Evolutionary conservation across 169 alveolate genomes (phyloP).

Genomic region (Cryptosporidium meleagridis): DNA sequence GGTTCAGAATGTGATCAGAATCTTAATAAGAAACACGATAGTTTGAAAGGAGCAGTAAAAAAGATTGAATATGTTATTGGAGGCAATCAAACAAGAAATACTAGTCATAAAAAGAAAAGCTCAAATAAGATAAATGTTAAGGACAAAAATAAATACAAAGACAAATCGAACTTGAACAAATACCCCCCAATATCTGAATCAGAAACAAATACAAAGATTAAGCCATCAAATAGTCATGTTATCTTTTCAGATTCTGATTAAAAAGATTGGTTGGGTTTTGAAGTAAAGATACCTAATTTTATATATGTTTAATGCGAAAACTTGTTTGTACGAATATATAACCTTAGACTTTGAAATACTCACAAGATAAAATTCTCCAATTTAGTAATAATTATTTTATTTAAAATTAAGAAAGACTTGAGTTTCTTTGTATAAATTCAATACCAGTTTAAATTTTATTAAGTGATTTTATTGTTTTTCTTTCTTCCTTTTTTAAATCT

Average conservation of each 20-base stretch:
- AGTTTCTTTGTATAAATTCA: too few relatives aligned
- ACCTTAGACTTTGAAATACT: background rate
- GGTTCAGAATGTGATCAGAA: background rate
- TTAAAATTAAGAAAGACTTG: too few relatives aligned
- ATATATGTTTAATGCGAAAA: background rate
- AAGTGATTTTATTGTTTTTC: background rate
- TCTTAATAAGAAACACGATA: background rate
- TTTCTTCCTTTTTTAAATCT: constrained; percentile 76
- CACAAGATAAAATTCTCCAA: background rate
- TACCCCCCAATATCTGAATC: background rate
- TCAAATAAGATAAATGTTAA: background rate
- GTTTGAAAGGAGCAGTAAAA: background rate
- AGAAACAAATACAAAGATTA: background rate
- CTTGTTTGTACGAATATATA: background rate
- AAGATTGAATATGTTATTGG: constrained; percentile 21
- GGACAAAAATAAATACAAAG: background rate
- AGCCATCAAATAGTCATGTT: constrained; percentile 11
- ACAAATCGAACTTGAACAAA: background rate
- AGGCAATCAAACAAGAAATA: background rate
- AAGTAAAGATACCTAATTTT: background rate
- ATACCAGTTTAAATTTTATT: too few relatives aligned
- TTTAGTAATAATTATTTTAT: background rate
- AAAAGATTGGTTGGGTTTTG: background rate
- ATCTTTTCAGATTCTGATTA: constrained; percentile 66
- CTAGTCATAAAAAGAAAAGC: background rate